These are phyloP conservation scores for Penicillium sp. DNA, from an alignment of 2,329 filamentous ascomycete genomes.

Conservation along the genomic window DNA sequence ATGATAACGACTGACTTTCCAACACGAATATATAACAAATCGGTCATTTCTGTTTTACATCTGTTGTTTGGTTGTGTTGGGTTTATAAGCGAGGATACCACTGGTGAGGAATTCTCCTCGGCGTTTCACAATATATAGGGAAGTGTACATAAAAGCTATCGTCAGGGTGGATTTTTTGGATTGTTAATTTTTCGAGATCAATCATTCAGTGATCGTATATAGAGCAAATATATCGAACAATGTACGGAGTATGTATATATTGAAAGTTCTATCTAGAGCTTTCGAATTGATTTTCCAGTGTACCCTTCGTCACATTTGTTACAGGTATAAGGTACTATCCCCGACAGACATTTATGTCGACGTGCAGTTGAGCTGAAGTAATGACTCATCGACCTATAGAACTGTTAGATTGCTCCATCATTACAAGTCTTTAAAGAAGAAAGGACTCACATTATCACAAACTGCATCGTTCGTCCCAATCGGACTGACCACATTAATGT, in stretches of 20 bases:
- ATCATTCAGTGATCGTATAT: too few relatives aligned
- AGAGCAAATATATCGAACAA: too few relatives aligned
- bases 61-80: background rate
- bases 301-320: too few relatives aligned
- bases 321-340: too few relatives aligned
- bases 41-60: background rate
- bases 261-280: too few relatives aligned
- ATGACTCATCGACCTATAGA: slow-evolving; percentile 26
- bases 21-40: background rate
- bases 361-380: slow-evolving; percentile 35
- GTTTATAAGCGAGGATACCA: background rate
- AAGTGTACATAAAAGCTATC: background rate
- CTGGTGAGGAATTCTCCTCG: background rate
- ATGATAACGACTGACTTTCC: slow-evolving; percentile 28
- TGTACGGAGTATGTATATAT: too few relatives aligned
- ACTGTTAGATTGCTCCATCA: background rate
- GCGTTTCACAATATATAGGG: background rate
- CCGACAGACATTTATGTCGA: background rate
- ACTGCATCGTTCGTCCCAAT: slow-evolving; percentile 41
- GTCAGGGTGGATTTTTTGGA: too few relatives aligned
- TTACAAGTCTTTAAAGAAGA: background rate
- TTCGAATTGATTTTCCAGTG: too few relatives aligned
- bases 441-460: slow-evolving; percentile 41
- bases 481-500: slow-evolving; percentile 48
- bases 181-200: too few relatives aligned